phyloP scores from a whole-genome alignment of 345 rosid species.

The Cardamine resedifolia region DNA sequence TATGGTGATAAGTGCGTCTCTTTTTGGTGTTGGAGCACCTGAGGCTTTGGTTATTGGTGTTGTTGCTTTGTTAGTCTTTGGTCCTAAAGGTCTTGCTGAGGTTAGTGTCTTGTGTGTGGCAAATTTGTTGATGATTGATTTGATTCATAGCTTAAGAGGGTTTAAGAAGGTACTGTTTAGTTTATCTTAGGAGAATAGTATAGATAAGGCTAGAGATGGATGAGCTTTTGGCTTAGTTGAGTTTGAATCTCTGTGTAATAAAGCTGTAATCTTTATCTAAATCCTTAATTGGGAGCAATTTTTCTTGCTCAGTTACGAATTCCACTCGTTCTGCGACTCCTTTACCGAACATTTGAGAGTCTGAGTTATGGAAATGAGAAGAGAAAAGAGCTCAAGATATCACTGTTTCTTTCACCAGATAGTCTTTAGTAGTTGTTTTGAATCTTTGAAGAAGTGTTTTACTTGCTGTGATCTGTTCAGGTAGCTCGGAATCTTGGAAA shows the following conservation, averaged over 20 bases:
- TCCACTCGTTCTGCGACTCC: neutral
- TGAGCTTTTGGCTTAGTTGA: neutral
- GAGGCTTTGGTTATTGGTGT: conserved; percentile 98
- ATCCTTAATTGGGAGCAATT: neutral
- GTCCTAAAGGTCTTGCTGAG: conserved; percentile 99
- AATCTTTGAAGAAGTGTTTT: neutral
- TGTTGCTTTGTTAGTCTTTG: conserved; percentile 95
- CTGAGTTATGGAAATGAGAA: neutral
- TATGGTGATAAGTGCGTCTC: conserved; percentile 61
- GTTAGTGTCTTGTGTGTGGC: conserved; percentile 42
- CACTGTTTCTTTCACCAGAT: neutral
- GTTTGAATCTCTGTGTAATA: neutral
- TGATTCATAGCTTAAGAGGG: neutral
- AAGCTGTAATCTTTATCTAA: neutral
- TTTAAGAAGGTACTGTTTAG: neutral
- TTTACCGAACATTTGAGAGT: neutral
- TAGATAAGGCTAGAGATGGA: neutral
- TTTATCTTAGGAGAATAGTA: neutral
- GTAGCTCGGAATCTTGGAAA: conserved; percentile 92
- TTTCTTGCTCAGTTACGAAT: neutral
- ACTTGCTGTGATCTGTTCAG: conserved; percentile 43
- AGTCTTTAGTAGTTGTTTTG: neutral
- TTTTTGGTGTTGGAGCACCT: conserved; percentile 98
- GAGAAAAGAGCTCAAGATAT: neutral
- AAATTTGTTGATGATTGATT: neutral